phyloP scores from a whole-genome alignment of 495 filamentous ascomycete species.

The Podospora appendiculata region DNA sequence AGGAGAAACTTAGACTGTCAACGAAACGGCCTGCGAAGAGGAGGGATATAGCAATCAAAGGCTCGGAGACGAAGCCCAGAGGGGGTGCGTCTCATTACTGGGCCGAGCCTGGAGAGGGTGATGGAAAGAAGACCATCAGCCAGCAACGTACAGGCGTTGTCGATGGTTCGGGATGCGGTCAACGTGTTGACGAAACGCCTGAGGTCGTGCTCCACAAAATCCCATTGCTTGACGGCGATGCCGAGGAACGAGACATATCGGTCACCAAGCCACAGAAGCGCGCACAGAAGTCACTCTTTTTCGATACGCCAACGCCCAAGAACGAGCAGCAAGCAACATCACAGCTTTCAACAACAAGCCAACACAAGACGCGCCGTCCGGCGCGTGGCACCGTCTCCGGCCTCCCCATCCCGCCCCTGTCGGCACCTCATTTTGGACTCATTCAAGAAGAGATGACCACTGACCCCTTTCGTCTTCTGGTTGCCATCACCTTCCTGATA shows the following conservation, averaged over 20 bases:
- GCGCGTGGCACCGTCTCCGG: constrained; percentile 48
- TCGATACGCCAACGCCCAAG: not conserved
- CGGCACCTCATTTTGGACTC: constrained; percentile 58
- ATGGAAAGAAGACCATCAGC: not conserved
- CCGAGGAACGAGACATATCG: too few species aligned
- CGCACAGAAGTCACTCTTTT: not conserved
- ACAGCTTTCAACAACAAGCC: not conserved
- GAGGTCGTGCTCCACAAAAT: too few species aligned
- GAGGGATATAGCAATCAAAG: not conserved
- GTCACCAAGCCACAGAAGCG: too few species aligned
- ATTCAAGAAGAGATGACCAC: constrained; percentile 72
- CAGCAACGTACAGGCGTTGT: not conserved
- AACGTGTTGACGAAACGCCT: too few species aligned
- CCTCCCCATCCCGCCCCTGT: constrained; percentile 64
- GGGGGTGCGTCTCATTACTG: constrained; percentile 12
- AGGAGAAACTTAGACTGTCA: too few species aligned
- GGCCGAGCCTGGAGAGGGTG: not conserved
- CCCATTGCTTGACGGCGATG: too few species aligned
- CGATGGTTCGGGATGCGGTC: not conserved
- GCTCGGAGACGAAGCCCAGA: not conserved
- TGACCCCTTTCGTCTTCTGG: constrained; percentile 63
- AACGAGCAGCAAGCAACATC: not conserved
- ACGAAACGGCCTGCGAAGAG: not conserved
- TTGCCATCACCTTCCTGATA: constrained; percentile 78
- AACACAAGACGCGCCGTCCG: constrained; percentile 18